Evolutionary conservation across 2,329 filamentous ascomycete genomes (phyloP).

Genomic region (Aspergillus sp.): DNA sequence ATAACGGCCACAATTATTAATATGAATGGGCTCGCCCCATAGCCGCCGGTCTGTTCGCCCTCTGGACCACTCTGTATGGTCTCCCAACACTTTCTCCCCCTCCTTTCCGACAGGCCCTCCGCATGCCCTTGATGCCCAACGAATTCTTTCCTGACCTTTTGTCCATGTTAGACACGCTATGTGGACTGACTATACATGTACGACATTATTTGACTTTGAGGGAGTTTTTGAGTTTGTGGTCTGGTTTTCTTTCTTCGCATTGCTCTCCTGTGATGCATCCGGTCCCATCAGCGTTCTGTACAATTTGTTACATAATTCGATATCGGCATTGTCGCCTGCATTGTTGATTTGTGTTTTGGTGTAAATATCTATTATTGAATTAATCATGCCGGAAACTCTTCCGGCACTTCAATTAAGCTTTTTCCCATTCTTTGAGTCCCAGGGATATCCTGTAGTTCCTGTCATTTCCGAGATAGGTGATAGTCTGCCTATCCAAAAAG

Average conservation of each 20-base stretch:
- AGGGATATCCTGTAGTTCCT: neutral
- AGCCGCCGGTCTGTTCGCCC: neutral
- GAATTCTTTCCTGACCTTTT: constrained; percentile 8
- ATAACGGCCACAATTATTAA: constrained; percentile 38
- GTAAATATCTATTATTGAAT: neutral
- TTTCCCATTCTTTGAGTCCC: neutral
- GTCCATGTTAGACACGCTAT: neutral
- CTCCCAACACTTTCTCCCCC: neutral
- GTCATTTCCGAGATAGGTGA: no score
- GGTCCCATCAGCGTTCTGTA: neutral
- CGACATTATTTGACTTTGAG: constrained; percentile 9
- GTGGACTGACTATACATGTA: constrained; percentile 4
- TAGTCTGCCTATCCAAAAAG: no score
- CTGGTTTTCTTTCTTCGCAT: neutral
- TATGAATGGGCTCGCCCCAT: neutral
- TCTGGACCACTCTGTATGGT: neutral
- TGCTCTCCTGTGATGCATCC: neutral
- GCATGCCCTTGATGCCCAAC: neutral
- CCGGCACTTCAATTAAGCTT: neutral
- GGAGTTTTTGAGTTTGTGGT: neutral
- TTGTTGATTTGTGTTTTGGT: neutral
- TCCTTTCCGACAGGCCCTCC: neutral
- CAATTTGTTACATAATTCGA: neutral
- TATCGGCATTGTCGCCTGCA: neutral
- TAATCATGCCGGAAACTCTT: neutral